Evolutionary conservation across 352 stramenopile species (phyloP).

Genomic region (Aphanomyces astaci): DNA sequence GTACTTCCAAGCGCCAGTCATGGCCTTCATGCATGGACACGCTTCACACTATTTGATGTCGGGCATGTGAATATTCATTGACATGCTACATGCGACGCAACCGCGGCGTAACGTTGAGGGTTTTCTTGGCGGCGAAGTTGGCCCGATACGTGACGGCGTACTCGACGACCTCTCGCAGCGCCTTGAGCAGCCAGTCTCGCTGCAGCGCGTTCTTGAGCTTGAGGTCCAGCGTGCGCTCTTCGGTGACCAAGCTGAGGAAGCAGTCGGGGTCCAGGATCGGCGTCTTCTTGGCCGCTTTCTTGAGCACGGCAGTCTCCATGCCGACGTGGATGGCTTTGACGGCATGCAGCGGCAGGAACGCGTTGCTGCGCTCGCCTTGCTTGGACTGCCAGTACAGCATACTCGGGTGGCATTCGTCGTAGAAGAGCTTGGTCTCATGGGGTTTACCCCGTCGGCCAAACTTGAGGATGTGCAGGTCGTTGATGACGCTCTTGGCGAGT

Average conservation of each 20-base stretch:
- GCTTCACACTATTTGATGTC: too few species aligned
- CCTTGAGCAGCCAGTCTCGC: conserved; percentile 68
- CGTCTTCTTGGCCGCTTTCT: conserved; percentile 40
- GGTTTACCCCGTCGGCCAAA: conserved; percentile 61
- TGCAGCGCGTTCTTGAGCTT: conserved; percentile 57
- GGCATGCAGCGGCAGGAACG: conserved; percentile 44
- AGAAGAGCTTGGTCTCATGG: conserved; percentile 61
- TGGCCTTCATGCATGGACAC: too few species aligned
- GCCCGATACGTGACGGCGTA: conserved; percentile 62
- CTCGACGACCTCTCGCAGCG: conserved; percentile 46
- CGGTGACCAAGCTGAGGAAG: conserved; percentile 50
- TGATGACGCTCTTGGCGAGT: conserved; percentile 52
- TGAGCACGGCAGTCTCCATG: conserved; percentile 30
- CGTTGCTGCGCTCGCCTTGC: conserved; percentile 57
- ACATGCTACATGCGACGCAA: conserved; percentile 17
- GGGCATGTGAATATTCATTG: too few species aligned
- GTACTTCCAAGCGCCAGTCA: too few species aligned
- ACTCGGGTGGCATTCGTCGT: conserved; percentile 54
- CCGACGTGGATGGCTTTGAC: conserved; percentile 17
- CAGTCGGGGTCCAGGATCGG: conserved; percentile 33
- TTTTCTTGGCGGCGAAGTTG: background rate
- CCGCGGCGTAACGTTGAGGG: background rate
- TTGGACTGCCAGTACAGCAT: conserved; percentile 70
- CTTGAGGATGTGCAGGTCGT: conserved; percentile 59
- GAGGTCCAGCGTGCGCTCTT: conserved; percentile 46